Evolutionary conservation across 108 stramenopile species (phyloP).

Genomic region (Pseudonitzschia multiseries): DNA sequence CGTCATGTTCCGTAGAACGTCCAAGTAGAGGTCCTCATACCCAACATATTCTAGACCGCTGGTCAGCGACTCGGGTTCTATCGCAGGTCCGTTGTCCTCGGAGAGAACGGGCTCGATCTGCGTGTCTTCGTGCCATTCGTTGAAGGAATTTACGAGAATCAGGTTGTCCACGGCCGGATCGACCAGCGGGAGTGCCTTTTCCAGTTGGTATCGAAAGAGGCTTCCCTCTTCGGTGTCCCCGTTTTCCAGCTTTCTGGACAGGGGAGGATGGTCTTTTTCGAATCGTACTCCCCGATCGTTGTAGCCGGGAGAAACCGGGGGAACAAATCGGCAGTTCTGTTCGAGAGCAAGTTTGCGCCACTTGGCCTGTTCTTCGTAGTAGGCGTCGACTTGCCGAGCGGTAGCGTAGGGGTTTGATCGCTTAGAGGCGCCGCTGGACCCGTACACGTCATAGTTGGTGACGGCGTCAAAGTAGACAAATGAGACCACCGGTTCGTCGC

Average conservation of each 20-base stretch:
- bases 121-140: slow-evolving; percentile 56
- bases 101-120: slow-evolving; percentile 35
- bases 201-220: slow-evolving; percentile 28
- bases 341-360: slow-evolving; percentile 27
- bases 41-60: slow-evolving; percentile 35
- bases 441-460: slow-evolving; percentile 36
- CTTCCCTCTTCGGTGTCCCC: slow-evolving; percentile 26
- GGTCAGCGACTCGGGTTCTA: neutral
- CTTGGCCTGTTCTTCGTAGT: slow-evolving; percentile 25
- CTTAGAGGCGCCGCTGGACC: slow-evolving; percentile 5
- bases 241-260: slow-evolving; percentile 31
- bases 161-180: slow-evolving; percentile 32
- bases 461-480: slow-evolving; percentile 18
- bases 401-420: slow-evolving; percentile 14
- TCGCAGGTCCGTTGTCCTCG: neutral
- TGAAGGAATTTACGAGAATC: slow-evolving; percentile 46
- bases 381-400: slow-evolving; percentile 4
- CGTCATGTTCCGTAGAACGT: slow-evolving; percentile 27
- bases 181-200: slow-evolving; percentile 24
- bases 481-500: neutral
- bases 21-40: slow-evolving; percentile 44
- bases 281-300: slow-evolving; percentile 32
- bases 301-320: slow-evolving; percentile 36
- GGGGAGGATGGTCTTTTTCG: slow-evolving; percentile 15
- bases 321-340: slow-evolving; percentile 24